phyloP scores from a whole-genome alignment of 495 filamentous ascomycete species.

The Friedmanniomyces simplex region DNA sequence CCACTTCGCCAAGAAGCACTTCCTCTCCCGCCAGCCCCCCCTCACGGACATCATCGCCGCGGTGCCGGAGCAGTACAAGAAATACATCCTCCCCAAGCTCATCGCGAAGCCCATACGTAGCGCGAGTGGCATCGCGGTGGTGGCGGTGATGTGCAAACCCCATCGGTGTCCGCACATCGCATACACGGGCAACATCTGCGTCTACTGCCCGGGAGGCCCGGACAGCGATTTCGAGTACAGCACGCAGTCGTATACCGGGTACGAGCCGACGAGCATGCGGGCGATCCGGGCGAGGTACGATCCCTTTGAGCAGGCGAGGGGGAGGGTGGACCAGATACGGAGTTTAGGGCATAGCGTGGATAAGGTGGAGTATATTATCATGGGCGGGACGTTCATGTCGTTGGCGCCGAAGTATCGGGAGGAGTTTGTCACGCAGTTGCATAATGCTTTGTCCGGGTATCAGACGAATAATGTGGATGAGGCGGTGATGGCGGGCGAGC shows the following conservation, averaged over 20 bases:
- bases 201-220: constrained; percentile 94
- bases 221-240: constrained; percentile 99
- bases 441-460: constrained; percentile 92
- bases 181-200: constrained; percentile 96
- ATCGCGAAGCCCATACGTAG: constrained; percentile 92
- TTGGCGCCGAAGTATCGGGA: constrained; percentile 79
- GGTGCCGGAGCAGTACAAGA: constrained; percentile 97
- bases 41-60: constrained; percentile 95
- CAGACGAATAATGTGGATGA: constrained; percentile 87
- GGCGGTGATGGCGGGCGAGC: constrained; percentile 79
- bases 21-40: constrained; percentile 71
- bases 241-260: constrained; percentile 95
- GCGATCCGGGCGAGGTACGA: constrained; percentile 96
- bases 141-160: constrained; percentile 99
- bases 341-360: constrained; percentile 91
- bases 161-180: constrained; percentile 96
- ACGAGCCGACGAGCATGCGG: constrained; percentile 96
- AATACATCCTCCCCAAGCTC: constrained; percentile 91
- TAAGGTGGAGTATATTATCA: constrained; percentile 99
- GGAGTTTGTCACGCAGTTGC: constrained; percentile 85
- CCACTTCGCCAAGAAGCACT: constrained; percentile 86
- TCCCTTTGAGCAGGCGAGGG: constrained; percentile 93
- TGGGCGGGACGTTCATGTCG: constrained; percentile 99
- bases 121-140: constrained; percentile 78
- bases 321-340: constrained; percentile 92